Evolutionary conservation across 2,329 filamentous ascomycete genomes (phyloP).

Genomic region (Hypomyces rosellus): DNA sequence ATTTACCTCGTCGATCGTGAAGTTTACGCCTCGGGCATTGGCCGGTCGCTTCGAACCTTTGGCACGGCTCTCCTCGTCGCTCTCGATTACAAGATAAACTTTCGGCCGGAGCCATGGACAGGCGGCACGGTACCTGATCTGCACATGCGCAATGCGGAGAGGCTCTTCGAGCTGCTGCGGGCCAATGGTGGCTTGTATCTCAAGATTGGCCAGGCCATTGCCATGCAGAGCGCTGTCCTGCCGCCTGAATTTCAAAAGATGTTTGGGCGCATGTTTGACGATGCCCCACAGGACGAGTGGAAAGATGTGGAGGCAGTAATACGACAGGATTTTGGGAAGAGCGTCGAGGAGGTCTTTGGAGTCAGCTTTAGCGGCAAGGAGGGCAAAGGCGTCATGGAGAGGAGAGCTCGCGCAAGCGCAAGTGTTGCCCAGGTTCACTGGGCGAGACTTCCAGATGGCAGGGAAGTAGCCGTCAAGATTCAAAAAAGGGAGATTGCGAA

Average conservation of each 20-base stretch:
- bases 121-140: conserved; percentile 70
- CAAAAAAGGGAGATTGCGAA: conserved; percentile 91
- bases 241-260: conserved; percentile 94
- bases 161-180: conserved; percentile 73
- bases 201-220: conserved; percentile 97
- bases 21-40: conserved; percentile 72
- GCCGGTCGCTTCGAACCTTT: conserved; percentile 77
- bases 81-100: conserved; percentile 95
- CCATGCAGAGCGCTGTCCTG: conserved; percentile 92
- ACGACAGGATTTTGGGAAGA: conserved; percentile 78
- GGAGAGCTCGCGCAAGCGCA: conserved; percentile 63
- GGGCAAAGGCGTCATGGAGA: conserved; percentile 58
- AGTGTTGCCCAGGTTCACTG: conserved; percentile 97
- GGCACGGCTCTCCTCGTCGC: conserved; percentile 72
- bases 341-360: conserved; percentile 85
- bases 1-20: conserved; percentile 65
- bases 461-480: conserved; percentile 91
- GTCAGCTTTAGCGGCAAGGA: conserved; percentile 72
- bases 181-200: conserved; percentile 89
- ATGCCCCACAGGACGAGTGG: conserved; percentile 91
- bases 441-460: conserved; percentile 77
- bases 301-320: conserved; percentile 79
- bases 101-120: conserved; percentile 69
- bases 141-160: conserved; percentile 76
- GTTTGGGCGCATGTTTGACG: conserved; percentile 96